phyloP scores from a whole-genome alignment of 169 alveolate genomes.

The Miamiensis avidus region DNA sequence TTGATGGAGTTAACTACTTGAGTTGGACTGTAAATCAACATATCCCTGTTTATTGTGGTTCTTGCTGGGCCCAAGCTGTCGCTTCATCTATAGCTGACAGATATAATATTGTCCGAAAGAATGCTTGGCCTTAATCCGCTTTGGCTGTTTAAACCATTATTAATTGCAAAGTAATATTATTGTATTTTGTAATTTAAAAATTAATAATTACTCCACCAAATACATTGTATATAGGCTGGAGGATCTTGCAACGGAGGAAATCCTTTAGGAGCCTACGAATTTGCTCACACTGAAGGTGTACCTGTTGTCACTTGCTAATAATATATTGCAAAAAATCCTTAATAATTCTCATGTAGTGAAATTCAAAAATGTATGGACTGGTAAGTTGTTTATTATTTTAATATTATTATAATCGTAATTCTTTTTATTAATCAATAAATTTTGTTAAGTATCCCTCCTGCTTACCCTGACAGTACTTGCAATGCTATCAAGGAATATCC shows the following conservation, averaged over 20 bases:
- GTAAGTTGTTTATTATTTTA: neutral
- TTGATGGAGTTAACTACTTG: constrained; percentile 60
- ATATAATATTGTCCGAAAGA: constrained; percentile 72
- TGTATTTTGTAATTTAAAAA: no score
- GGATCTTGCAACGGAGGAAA: constrained; percentile 87
- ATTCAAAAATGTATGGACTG: neutral
- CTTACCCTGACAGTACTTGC: constrained; percentile 35
- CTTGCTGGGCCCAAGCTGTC: constrained; percentile 72
- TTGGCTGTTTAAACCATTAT: constrained; percentile 68
- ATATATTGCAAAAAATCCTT: constrained; percentile 67
- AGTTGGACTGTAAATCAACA: constrained; percentile 76
- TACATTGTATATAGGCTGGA: constrained; percentile 43
- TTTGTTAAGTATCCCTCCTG: constrained; percentile 24
- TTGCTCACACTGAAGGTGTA: constrained; percentile 62
- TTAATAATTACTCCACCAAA: neutral
- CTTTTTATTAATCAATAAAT: neutral
- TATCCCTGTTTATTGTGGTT: constrained; percentile 83
- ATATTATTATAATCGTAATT: neutral
- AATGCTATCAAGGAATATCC: constrained; percentile 56
- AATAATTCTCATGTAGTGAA: constrained; percentile 31
- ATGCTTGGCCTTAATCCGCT: constrained; percentile 64
- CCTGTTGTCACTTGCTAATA: constrained; percentile 76
- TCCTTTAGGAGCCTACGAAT: constrained; percentile 74
- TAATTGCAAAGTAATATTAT: constrained; percentile 65
- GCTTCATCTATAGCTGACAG: constrained; percentile 84